Evolutionary conservation across 306 rosid species (phyloP), one percentile per base, ranked within the genome.

Genomic region (Malus asiatica): DNA sequence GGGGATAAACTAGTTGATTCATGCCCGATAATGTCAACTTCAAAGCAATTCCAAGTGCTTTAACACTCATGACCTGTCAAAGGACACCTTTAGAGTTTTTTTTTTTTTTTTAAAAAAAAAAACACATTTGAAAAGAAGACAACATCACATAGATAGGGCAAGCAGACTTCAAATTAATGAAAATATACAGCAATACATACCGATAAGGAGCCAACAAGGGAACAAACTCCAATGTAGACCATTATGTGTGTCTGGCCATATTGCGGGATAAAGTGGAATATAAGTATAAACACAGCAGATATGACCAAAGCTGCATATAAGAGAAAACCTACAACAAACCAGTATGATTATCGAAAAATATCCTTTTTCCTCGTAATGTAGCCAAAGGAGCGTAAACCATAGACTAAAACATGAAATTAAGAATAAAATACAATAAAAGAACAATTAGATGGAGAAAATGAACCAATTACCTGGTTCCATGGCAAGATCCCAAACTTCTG

Each of bases 201-300:
- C 93, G 99, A 88, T 76, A 96, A 80, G 69, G 99, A 96, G 52
- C 99, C 99, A n/a, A 96, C 91, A 77, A 96, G 98, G 72, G 99
- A 96, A 80, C 99, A 96, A 76, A 96, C 93, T 79, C 99, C 99
- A 78, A 96, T 87, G 84, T 96, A 92, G 78, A 92, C 99, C 99
- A 96, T 86, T 78, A 96, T 90, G 83, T 96, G 99, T 61, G 99
- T 96, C 87, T 96, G 98, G 75, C 99, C 99, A 83, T 96, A 96
- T 71, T 78, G 87, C 46, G 99, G 99, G 76, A 96, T 90, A 80
- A 82, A 82, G 74, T 89, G 92, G 87, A 90, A 82, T 87, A 96
- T 80, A 73, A 96, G 97, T 85, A 89, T 66, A 76, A 92, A 88
- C 66, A 88, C 94, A 76, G 93, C 90, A 38, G 86, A 82, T 74